Evolutionary conservation across 345 rosid species (phyloP).

Genomic region (Zanthoxylum bungeanum): DNA sequence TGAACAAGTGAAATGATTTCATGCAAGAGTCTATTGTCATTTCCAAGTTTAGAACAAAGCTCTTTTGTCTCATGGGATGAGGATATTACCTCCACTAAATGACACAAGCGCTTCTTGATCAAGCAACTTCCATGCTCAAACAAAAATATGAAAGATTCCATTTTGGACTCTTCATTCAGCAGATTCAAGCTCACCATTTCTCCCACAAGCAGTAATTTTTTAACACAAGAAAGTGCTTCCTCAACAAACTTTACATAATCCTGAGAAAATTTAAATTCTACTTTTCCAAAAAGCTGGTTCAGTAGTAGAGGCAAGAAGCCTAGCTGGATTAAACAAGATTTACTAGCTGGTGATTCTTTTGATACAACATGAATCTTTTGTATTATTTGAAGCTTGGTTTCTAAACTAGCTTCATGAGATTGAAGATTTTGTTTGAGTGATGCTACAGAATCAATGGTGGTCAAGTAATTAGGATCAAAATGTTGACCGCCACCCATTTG

Average conservation of each 20-base stretch:
- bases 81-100: constrained; percentile 39
- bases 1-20: constrained; percentile 26
- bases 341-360: constrained; percentile 26
- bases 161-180: constrained; percentile 36
- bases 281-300: constrained; percentile 32
- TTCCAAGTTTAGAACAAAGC: constrained; percentile 31
- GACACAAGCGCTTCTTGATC: constrained; percentile 39
- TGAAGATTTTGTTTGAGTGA: constrained; percentile 36
- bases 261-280: constrained; percentile 17
- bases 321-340: constrained; percentile 29
- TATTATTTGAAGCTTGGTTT: constrained; percentile 31
- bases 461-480: constrained; percentile 20
- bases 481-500: constrained; percentile 22
- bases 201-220: constrained; percentile 33
- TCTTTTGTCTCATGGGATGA: constrained; percentile 37
- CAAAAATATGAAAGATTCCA: constrained; percentile 31
- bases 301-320: constrained; percentile 48
- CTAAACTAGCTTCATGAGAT: constrained; percentile 26
- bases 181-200: constrained; percentile 27
- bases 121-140: constrained; percentile 32
- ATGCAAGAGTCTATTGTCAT: constrained; percentile 15
- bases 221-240: constrained; percentile 32
- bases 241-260: constrained; percentile 33
- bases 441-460: constrained; percentile 21
- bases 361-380: constrained; percentile 20